Conservation (phyloP, 176 grass and related monocot species). For the bread wheat (Triticum aestivum) region DNA sequence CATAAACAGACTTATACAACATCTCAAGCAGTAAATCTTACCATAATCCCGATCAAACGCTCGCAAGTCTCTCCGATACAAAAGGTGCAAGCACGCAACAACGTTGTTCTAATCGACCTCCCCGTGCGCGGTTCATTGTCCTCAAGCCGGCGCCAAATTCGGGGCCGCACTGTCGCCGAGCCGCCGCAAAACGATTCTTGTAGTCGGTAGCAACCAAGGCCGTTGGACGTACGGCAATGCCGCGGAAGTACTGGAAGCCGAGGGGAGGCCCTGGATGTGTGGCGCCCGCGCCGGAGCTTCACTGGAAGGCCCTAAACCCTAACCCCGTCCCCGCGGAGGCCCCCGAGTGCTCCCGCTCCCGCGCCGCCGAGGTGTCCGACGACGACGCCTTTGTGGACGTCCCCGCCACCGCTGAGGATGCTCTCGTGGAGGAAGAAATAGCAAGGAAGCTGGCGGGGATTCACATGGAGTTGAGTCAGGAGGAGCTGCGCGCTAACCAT, state of each 20-base stretch:
- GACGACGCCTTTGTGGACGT: background rate
- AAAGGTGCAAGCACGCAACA: background rate
- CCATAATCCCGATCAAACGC: background rate
- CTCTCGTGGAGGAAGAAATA: slow-evolving; percentile 30
- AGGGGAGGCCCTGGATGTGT: background rate
- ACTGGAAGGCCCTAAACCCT: slow-evolving; percentile 28
- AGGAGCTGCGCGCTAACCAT: slow-evolving; percentile 40
- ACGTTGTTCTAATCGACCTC: background rate
- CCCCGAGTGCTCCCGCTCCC: background rate
- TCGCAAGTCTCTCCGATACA: background rate
- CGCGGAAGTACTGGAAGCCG: slow-evolving; percentile 18
- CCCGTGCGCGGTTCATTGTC: background rate
- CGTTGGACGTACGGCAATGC: slow-evolving; percentile 17
- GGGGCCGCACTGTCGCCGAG: background rate
- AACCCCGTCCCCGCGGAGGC: background rate
- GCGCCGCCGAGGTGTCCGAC: background rate
- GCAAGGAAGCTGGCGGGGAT: slow-evolving; percentile 34
- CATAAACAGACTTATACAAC: background rate
- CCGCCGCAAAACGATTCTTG: background rate
- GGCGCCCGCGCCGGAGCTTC: background rate
- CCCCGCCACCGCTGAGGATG: background rate
- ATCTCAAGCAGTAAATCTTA: background rate
- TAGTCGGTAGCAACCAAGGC: background rate
- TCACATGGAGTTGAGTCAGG: slow-evolving; percentile 41
- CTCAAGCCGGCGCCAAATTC: background rate